A percentile compares a stretch with the other conserved stretches of the same genome.
These are phyloP conservation scores for Toxoplasma gondii DNA, from an alignment of 169 alveolate species.

Conservation along the genomic window DNA sequence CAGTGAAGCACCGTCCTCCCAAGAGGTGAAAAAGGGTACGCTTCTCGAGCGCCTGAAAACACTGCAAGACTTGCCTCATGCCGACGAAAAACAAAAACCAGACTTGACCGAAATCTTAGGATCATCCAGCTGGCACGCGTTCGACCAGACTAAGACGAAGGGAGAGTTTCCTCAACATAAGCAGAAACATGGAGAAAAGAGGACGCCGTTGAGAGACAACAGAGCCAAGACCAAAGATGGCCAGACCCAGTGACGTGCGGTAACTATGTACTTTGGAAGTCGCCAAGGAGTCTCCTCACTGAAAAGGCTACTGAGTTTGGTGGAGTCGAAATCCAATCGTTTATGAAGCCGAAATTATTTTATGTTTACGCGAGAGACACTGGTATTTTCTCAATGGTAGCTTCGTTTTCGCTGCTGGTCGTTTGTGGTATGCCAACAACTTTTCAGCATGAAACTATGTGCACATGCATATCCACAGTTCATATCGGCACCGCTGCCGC, in stretches of 20 bases:
- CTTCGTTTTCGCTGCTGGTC: too few species aligned
- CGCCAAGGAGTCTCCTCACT: too few species aligned
- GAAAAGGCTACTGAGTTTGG: too few species aligned
- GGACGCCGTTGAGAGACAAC: not conserved
- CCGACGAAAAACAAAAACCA: not conserved
- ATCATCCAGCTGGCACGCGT: not conserved
- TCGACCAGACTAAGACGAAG: not conserved
- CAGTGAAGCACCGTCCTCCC: not conserved
- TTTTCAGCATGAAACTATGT: too few species aligned
- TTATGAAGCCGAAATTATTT: too few species aligned
- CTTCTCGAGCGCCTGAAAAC: not conserved
- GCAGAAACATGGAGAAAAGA: not conserved
- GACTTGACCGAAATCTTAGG: not conserved
- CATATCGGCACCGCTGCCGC: too few species aligned
- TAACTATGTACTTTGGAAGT: too few species aligned
- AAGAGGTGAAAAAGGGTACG: not conserved
- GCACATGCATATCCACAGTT: too few species aligned
- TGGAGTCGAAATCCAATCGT: too few species aligned
- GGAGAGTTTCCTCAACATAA: not conserved
- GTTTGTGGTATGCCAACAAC: too few species aligned
- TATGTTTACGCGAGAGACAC: too few species aligned
- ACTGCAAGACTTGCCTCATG: not conserved
- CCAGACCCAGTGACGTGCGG: not conserved
- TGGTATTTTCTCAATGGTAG: too few species aligned
- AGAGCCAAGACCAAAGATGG: not conserved